Conservation (phyloP, 2,329 filamentous ascomycete genomes). For the Cryphonectria parasitica region DNA sequence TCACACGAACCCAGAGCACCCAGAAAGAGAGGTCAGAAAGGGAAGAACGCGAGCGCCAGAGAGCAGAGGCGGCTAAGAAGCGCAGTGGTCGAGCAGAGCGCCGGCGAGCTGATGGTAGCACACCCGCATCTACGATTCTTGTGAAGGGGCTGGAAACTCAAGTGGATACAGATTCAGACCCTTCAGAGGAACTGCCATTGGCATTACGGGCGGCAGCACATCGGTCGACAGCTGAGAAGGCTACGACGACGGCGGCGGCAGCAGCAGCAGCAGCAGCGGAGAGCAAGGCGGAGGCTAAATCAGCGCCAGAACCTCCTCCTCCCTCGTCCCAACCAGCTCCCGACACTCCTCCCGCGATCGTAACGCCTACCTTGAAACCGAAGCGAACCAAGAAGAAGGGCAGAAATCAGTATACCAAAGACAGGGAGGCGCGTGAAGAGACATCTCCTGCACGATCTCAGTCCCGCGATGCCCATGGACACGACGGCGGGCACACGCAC, state of each 20-base stretch:
- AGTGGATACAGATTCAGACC: constrained; percentile 66
- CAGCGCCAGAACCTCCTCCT: constrained; percentile 47
- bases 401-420: constrained; percentile 82
- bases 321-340: constrained; percentile 50
- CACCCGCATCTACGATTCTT: constrained; percentile 30
- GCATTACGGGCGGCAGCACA: constrained; percentile 46
- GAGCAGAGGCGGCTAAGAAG: constrained; percentile 75
- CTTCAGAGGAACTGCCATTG: constrained; percentile 67
- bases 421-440: constrained; percentile 64
- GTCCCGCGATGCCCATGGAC: constrained; percentile 56
- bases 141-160: constrained; percentile 42
- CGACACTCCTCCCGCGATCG: constrained; percentile 50
- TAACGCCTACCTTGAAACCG: constrained; percentile 60
- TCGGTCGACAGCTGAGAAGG: constrained; percentile 33
- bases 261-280: constrained; percentile 15
- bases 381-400: constrained; percentile 70
- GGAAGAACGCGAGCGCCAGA: constrained; percentile 75
- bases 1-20: constrained; percentile 55
- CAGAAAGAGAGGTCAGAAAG: constrained; percentile 61
- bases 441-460: constrained; percentile 61
- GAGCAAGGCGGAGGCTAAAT: constrained; percentile 30
- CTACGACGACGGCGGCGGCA: constrained; percentile 27
- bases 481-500: constrained; percentile 44
- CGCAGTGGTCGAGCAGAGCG: constrained; percentile 82
- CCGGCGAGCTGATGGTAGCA: constrained; percentile 77